Evolutionary conservation across 495 filamentous ascomycete genomes (phyloP).

Genomic region (Penicillium canariense): DNA sequence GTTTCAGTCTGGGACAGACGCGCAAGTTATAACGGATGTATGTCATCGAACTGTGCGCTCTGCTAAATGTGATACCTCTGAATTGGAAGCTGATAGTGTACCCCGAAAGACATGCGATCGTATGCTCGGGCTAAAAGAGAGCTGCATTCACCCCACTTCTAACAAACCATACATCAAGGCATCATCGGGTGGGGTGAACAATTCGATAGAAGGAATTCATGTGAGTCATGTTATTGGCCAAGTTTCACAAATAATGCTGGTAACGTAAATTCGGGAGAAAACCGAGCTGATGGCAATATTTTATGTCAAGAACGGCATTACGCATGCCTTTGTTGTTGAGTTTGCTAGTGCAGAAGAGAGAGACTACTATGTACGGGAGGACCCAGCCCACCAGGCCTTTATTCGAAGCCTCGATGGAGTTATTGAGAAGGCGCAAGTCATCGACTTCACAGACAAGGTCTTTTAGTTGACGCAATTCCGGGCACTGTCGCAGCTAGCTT

Average conservation of each 20-base stretch:
- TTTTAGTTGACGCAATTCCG: conserved; percentile 14
- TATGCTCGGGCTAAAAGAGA: conserved; percentile 39
- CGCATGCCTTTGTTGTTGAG: conserved; percentile 45
- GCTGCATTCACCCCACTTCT: conserved; percentile 45
- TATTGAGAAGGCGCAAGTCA: conserved; percentile 41
- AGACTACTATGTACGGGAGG: conserved; percentile 42
- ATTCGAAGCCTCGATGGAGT: conserved; percentile 29
- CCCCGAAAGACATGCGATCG: conserved; percentile 24
- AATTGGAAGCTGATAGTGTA: conserved; percentile 1
- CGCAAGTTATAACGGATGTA: conserved; percentile 50
- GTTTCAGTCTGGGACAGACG: conserved; percentile 48
- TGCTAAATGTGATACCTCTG: background rate
- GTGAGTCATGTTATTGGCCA: conserved; percentile 35
- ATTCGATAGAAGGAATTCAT: conserved; percentile 61
- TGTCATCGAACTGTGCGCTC: conserved; percentile 7
- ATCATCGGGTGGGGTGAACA: conserved; percentile 59
- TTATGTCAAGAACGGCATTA: conserved; percentile 30
- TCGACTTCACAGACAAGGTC: conserved; percentile 38
- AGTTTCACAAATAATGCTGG: background rate
- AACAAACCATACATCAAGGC: conserved; percentile 50
- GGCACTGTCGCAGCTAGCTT: conserved; percentile 9
- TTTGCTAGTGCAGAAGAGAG: conserved; percentile 39
- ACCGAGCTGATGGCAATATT: background rate
- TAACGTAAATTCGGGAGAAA: background rate
- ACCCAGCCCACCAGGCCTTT: conserved; percentile 41